Base-by-base conservation (phyloP, 129 eudicot species). In the Sambucus nigra region DNA sequence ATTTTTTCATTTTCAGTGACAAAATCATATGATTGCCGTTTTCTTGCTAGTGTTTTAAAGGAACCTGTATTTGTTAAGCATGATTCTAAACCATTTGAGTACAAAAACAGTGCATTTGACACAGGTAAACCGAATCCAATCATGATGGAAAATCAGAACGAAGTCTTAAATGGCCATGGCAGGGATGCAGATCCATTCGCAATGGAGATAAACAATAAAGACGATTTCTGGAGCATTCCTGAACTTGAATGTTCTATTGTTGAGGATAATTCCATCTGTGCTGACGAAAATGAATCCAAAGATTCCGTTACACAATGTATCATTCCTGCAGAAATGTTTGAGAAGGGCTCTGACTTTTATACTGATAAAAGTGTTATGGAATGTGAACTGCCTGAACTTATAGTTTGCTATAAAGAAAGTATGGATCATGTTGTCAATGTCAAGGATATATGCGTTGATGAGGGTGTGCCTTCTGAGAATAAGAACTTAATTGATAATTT, bases 371-470 rank as follows among this genome's bases (percentile, higher is more conserved):
- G 57, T 65, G 70, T 86, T 0, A 41, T 63, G 74, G 95, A 86
- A 49, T 79, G 73, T 65, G 88, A 79, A 35, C 55, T 71, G 57
- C 88, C 98, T 5, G 88, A 88, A 61, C 59, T 78, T 54, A 51
- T 71, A 20, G 71, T 84, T 54, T 80, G 94, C 66, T 80, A 81
- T 54, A 78, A 80, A 61, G 97, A 81, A 39, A 66, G 42, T 26
- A 59, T 49, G 62, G 67, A 38, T 58, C 70, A 80, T 53, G 71
- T 49, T 28, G 61, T 89, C 40, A 85, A 79, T n/a, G 83, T 89
- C 40, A 85, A 79, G 69, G 94, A 88, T 69, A 88, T 88, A 24
- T 73, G 92, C 25, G 69, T 88, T 35, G 97, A 88, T 62, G 94
- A 79, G 19, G 94, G 94, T 39, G 47, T 72, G 50, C 73, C 71